Base-by-base conservation (phyloP, 164 flowering plant species). In the Stephania cephalantha region DNA sequence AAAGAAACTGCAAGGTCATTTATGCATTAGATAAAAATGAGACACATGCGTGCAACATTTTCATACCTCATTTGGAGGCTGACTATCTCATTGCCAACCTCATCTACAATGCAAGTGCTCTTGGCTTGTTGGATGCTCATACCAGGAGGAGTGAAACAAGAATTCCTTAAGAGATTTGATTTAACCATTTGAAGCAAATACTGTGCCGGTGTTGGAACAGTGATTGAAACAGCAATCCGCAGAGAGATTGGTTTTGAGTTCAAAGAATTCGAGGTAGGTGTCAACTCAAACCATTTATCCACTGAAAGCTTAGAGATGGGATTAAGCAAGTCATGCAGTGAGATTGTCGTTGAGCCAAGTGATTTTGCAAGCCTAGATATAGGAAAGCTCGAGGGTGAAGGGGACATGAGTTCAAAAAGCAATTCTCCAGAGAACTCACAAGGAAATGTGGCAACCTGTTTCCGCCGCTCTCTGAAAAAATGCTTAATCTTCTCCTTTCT, bases 11-110 rank as follows among this genome's bases (percentile, higher is more conserved):
- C 46, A 71, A 64, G n/a, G 63, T 46, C 20, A 46, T 69, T 22
- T 52, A 72, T 29, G 45, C 70, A 6, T 25, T 48, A 3, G 71
- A 42, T 15, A 29, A 18, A 22, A 46, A 46, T 55, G 1, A 45
- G 29, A 71, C 48, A 72, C 1, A 35, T 7, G 5, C 29, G 68
- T 5, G 13, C 52, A 66, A 31, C 20, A 1, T n/a, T 64, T 71
- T 8, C 66, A 46, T 87, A 92, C 99, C 99, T 95, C 85, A 90
- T 88, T 75, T 92, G 92, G 71, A 95, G 90, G 82, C 83, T 88
- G 72, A 91, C 76, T 64, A 93, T 79, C 79, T 88, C 87, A 71
- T 79, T 81, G 55, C 86, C 88, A 81, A 69, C 77, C 68, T 83
- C 88, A 84, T 92, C 94, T 58, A 82, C 74, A 48, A 92, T 79